Evolutionary conservation across 2,329 filamentous ascomycete genomes (phyloP), one percentile per base, ranked within the genome.

Genomic region (Bipolaris zeicola): DNA sequence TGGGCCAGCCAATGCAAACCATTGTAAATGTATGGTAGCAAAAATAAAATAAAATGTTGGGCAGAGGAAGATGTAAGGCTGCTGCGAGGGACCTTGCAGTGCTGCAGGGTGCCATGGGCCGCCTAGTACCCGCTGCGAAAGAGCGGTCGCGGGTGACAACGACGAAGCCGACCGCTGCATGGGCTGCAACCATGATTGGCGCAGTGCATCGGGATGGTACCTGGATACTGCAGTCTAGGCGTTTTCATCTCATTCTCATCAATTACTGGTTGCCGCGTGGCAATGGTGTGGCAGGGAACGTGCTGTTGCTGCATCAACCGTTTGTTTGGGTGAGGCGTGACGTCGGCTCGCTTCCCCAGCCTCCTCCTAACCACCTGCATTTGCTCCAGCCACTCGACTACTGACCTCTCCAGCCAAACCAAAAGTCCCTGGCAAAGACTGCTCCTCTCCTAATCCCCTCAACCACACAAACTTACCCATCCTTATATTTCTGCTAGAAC

Each of bases 321-420:
- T 48, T 55, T 63, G 58, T 60, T 64, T 64, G 53, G 58, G 50
- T 2, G 51, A 53, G 50, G 57, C 56, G 62, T 64, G 57, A 57
- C 48, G 52, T 50, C 31, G 52, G 48, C 51, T 45, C 33, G 50
- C 39, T 42, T 57, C 54, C 57, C 62, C 60, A 64, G 55, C 62
- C 62, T 61, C 60, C 37, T 59, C 55, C 50, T 50, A 55, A 58
- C 55, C 55, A 46, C 58, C 52, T 52, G 55, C 55, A 57, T 57
- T 57, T 56, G 51, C 50, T 42, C 53, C 57, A 50, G 42, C 51
- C 57, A 52, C 52, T 28, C 42, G 26, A 26, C 45, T 48, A 46
- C 36, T 52, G 51, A 39, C 39, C 43, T 26, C 26, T 28, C n/a
- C 43, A 56, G 57, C 22, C 55, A 63, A 52, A 46, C 38, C 60